Evolutionary conservation across 2,329 filamentous ascomycete genomes (phyloP), one percentile per base, ranked within the genome.

Genomic region (Fonsecaea multimorphosa): DNA sequence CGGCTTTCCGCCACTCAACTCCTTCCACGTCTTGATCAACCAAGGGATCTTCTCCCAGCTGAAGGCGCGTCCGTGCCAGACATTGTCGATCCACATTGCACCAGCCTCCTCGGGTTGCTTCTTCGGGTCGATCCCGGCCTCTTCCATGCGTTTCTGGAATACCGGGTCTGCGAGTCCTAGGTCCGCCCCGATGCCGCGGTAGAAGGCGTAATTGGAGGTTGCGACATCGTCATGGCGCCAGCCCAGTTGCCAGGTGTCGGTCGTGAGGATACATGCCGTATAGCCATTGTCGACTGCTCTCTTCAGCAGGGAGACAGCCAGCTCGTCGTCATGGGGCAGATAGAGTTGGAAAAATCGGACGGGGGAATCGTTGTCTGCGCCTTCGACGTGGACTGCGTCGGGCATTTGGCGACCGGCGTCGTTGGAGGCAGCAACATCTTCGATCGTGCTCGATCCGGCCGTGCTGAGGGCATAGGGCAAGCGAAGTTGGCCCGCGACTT

Each of bases 1-100:
- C 70, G 72, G 87, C 79, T 83, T 82, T 7, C 87, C 80, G 0
- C 83, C 83, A 1, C 77, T 82, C 34, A 86, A 83, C 64, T 80
- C 77, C 74, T 80, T 82, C 79, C 87, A 85, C 24, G 83, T 79
- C 72, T 84, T 78, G 65, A 86, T 85, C 53, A 91, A 73, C 88
- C 89, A 91, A 3, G 82, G 78, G 1, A 91, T 80, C 73, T 90
- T 89, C 52, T 85, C 82, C 89, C 89, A 92, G n/a, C 79, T 82
- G 74, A 84, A 85, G 5, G 86, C 85, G 2, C 83, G 79, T 0
- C 87, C 86, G 74, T 89, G 87, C 86, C 86, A 89, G 54, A 89
- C 81, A 53, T 82, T 85, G 70, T 89, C 87, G 68, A 89, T 89
- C 87, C 87, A 89, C 66, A 85, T 81, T 0, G 84, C 82, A 1